Conservation (phyloP, 1,284 basidiomycete species). For the Ustilago curta region DNA sequence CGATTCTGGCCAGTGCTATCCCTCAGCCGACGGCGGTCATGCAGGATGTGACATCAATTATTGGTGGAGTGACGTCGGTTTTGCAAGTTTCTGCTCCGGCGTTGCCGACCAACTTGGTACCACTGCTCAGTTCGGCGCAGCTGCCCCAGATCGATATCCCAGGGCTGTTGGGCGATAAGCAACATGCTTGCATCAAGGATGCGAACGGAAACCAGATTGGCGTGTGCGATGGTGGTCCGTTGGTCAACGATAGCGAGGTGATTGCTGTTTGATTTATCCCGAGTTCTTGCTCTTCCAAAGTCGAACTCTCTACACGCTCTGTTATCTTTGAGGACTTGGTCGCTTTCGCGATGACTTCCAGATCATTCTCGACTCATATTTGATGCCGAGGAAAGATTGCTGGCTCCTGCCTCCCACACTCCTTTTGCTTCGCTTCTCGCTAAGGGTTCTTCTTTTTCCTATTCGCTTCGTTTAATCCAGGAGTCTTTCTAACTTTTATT, state of each 20-base stretch:
- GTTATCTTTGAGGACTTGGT: not conserved
- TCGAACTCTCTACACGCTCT: not conserved
- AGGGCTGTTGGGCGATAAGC: constrained; percentile 25
- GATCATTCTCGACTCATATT: no score
- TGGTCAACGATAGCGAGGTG: constrained; percentile 37
- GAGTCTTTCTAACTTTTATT: no score
- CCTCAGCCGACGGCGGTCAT: constrained; percentile 26
- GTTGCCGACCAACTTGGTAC: constrained; percentile 28
- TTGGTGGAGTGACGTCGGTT: constrained; percentile 29
- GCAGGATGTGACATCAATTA: constrained; percentile 26
- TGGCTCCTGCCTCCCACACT: no score
- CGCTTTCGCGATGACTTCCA: not conserved
- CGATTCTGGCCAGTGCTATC: constrained; percentile 21
- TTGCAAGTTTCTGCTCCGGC: constrained; percentile 22
- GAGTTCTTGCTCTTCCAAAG: not conserved
- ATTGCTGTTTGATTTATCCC: constrained; percentile 12
- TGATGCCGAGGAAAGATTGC: no score
- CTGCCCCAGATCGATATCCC: constrained; percentile 36
- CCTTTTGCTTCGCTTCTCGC: no score
- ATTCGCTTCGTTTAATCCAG: no score
- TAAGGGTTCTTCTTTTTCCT: no score
- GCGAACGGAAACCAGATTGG: constrained; percentile 31
- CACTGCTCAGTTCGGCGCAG: constrained; percentile 24
- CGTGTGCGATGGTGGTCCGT: constrained; percentile 21
- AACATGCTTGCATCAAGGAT: constrained; percentile 38